phyloP scores from a whole-genome alignment of 2,329 filamentous ascomycete species.

The Colletotrichum caudatum region DNA sequence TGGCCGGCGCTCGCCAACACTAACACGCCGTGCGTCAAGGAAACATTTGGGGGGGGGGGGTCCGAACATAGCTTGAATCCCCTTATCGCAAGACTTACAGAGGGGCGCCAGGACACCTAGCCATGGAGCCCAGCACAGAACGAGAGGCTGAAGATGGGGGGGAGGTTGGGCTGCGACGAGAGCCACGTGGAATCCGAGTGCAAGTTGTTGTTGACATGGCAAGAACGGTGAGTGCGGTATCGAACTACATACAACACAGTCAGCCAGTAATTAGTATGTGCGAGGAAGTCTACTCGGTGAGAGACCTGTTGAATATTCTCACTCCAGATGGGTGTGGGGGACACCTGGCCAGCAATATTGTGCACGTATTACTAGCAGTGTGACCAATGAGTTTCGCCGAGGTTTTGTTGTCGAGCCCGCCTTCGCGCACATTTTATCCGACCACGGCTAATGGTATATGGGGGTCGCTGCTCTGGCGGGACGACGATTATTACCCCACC shows the following conservation, averaged over 20 bases:
- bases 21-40: slow-evolving; percentile 12
- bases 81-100: slow-evolving; percentile 22
- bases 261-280: not conserved
- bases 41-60: not conserved
- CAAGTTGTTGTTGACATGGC: not conserved
- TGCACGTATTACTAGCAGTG: too few species aligned
- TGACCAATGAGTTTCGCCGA: too few species aligned
- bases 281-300: not conserved
- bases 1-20: slow-evolving; percentile 5
- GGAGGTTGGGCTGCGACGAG: slow-evolving; percentile 27
- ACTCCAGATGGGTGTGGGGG: too few species aligned
- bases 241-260: not conserved
- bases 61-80: slow-evolving; percentile 7
- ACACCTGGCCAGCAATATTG: too few species aligned
- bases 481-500: slow-evolving; percentile 5
- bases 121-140: not conserved
- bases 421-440: too few species aligned
- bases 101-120: slow-evolving; percentile 5
- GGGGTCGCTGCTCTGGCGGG: not conserved
- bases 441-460: too few species aligned
- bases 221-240: not conserved
- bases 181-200: slow-evolving; percentile 20
- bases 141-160: not conserved
- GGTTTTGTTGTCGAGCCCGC: too few species aligned
- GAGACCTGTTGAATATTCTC: not conserved